These are phyloP conservation scores for Euphorbia pulcherrima DNA, from an alignment of 345 rosid genomes.

Conservation along the genomic window DNA sequence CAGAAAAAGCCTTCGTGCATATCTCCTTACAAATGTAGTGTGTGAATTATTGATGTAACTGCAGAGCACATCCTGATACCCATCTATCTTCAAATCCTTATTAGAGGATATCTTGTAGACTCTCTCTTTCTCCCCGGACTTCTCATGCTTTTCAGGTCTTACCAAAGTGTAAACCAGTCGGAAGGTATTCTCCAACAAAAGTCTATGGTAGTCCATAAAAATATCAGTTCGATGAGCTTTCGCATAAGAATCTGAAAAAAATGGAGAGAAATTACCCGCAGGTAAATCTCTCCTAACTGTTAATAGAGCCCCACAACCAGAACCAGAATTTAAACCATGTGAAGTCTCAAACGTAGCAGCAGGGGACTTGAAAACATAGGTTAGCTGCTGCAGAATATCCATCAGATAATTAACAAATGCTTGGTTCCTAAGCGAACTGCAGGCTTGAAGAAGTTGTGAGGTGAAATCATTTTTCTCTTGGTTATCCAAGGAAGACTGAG, in stretches of 20 bases:
- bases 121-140: constrained; percentile 84
- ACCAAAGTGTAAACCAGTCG: constrained; percentile 83
- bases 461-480: constrained; percentile 80
- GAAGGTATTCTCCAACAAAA: constrained; percentile 87
- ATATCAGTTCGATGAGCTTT: constrained; percentile 82
- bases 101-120: constrained; percentile 50
- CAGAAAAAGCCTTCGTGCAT: constrained; percentile 95
- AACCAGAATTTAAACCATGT: constrained; percentile 60
- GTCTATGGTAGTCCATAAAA: constrained; percentile 86
- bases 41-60: constrained; percentile 91
- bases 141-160: constrained; percentile 97
- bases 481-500: constrained; percentile 59
- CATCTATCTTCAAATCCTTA: constrained; percentile 91
- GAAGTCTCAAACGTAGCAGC: constrained; percentile 49
- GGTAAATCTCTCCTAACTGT: constrained; percentile 88
- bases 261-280: constrained; percentile 89
- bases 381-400: constrained; percentile 93
- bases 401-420: constrained; percentile 81
- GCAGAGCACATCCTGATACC: constrained; percentile 95
- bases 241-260: constrained; percentile 97
- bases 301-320: constrained; percentile 92
- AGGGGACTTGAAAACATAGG: constrained; percentile 79
- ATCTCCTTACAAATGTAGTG: constrained; percentile 92
- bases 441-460: constrained; percentile 76
- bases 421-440: constrained; percentile 77